These are phyloP conservation scores for Chalciporus sp. DNA, from an alignment of 1,284 basidiomycete genomes.

Conservation along the genomic window DNA sequence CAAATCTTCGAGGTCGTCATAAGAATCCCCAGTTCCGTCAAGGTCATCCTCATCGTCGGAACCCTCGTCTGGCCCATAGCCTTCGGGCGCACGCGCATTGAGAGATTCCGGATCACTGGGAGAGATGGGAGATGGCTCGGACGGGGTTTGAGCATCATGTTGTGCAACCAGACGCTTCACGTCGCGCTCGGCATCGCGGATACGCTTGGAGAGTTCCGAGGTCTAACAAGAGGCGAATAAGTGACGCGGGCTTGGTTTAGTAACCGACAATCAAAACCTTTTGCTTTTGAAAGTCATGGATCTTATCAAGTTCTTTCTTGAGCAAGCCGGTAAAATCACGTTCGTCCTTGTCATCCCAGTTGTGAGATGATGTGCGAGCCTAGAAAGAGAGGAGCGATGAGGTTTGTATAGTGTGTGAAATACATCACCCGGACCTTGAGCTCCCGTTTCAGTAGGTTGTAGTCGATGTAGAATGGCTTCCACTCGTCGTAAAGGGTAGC, in stretches of 20 bases:
- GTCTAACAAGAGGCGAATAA: conserved; percentile 52
- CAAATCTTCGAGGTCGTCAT: conserved; percentile 83
- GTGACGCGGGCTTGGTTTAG: neutral
- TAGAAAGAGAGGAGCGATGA: conserved; percentile 26
- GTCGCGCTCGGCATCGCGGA: conserved; percentile 78
- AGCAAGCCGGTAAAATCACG: conserved; percentile 78
- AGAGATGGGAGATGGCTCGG: conserved; percentile 31
- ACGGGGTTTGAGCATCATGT: conserved; percentile 42
- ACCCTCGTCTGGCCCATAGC: conserved; percentile 66
- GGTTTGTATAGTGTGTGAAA: no score
- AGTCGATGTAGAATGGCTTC: conserved; percentile 89
- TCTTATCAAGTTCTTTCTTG: conserved; percentile 91
- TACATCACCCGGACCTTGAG: conserved; percentile 65
- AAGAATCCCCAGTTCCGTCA: conserved; percentile 65
- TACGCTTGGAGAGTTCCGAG: conserved; percentile 79
- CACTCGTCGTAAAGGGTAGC: conserved; percentile 87
- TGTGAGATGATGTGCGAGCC: conserved; percentile 58
- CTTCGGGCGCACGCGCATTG: conserved; percentile 44
- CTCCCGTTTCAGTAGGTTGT: conserved; percentile 86
- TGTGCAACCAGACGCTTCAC: conserved; percentile 78
- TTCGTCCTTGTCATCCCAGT: conserved; percentile 83
- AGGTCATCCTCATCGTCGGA: conserved; percentile 69
- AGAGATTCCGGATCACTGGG: conserved; percentile 60
- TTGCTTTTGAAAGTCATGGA: conserved; percentile 91
- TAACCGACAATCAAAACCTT: conserved; percentile 57